Percentiles rank a stretch among this genome's conserved stretches.
These are phyloP conservation scores for Brasilioporus rufonigricans DNA, from an alignment of 768 basidiomycete species.

Conservation along the genomic window DNA sequence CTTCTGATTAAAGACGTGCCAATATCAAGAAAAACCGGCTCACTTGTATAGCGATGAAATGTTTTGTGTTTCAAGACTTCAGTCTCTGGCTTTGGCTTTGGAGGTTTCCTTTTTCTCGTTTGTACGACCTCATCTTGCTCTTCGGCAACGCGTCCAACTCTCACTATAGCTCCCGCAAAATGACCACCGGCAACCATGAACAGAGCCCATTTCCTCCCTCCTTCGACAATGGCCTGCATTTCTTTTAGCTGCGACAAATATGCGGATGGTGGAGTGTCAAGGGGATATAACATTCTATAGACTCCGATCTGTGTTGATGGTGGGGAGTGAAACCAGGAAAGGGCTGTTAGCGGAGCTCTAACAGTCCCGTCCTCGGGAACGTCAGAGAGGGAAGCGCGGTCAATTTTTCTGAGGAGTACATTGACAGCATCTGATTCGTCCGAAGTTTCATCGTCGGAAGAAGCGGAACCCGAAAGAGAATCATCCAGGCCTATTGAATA, in stretches of 20 bases:
- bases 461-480: conserved; percentile 91
- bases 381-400: conserved; percentile 43
- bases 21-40: conserved; percentile 29
- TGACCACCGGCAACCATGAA: conserved; percentile 98
- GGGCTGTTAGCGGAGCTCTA: conserved; percentile 58
- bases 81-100: conserved; percentile 69
- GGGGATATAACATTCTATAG: conserved; percentile 75
- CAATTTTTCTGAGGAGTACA: conserved; percentile 62
- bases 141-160: conserved; percentile 56
- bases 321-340: conserved; percentile 89
- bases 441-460: conserved; percentile 54
- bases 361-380: conserved; percentile 39
- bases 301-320: conserved; percentile 88
- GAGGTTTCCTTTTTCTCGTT: conserved; percentile 53
- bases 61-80: conserved; percentile 91
- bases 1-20: conserved; percentile 7
- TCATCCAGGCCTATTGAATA: conserved; percentile 62
- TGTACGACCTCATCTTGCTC: conserved; percentile 39
- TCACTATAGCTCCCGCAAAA: conserved; percentile 89
- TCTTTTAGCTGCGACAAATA: conserved; percentile 61
- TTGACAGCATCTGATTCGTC: conserved; percentile 67
- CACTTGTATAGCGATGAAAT: conserved; percentile 98
- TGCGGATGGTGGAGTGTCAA: conserved; percentile 33
- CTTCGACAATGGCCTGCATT: conserved; percentile 55
- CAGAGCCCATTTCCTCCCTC: conserved; percentile 83